Percentiles rank a stretch among this genome's conserved stretches.
Evolutionary conservation across 2,329 filamentous ascomycete species (phyloP).

Genomic region (Colletotrichum australisinense): DNA sequence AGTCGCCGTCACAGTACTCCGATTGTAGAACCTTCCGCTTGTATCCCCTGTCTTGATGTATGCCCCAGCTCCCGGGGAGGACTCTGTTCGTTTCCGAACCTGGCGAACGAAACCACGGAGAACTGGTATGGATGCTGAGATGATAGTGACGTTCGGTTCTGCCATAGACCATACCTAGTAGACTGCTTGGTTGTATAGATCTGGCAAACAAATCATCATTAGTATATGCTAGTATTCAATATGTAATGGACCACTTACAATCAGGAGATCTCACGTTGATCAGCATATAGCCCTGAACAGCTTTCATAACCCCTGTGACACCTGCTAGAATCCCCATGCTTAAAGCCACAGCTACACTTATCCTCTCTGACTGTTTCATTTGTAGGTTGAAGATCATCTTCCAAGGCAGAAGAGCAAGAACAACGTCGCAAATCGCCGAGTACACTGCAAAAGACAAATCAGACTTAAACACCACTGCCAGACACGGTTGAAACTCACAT

Average conservation of each 20-base stretch:
- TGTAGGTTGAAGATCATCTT: conserved; percentile 40
- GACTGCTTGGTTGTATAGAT: conserved; percentile 16
- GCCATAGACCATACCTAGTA: conserved; percentile 41
- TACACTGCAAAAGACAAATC: neutral
- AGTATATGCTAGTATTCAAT: neutral
- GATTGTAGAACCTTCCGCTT: conserved; percentile 21
- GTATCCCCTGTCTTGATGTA: conserved; percentile 9
- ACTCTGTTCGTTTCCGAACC: conserved; percentile 6
- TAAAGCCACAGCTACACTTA: conserved; percentile 42
- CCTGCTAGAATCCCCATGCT: conserved; percentile 45
- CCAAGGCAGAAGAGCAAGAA: conserved; percentile 19
- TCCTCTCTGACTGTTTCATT: conserved; percentile 42
- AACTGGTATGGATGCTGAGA: conserved; percentile 45
- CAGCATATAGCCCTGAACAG: conserved; percentile 31
- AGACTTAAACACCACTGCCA: neutral
- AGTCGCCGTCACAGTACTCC: neutral
- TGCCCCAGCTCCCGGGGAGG: neutral
- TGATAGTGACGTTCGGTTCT: conserved; percentile 45
- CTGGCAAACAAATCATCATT: neutral
- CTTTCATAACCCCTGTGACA: conserved; percentile 38
- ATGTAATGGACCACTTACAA: conserved; percentile 9
- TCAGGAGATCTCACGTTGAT: conserved; percentile 33
- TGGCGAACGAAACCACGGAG: conserved; percentile 40
- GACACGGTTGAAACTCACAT: neutral
- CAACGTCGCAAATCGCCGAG: conserved; percentile 23